Evolutionary conservation across 2,329 filamentous ascomycete genomes (phyloP).

Genomic region (Podosphaera leucotricha): DNA sequence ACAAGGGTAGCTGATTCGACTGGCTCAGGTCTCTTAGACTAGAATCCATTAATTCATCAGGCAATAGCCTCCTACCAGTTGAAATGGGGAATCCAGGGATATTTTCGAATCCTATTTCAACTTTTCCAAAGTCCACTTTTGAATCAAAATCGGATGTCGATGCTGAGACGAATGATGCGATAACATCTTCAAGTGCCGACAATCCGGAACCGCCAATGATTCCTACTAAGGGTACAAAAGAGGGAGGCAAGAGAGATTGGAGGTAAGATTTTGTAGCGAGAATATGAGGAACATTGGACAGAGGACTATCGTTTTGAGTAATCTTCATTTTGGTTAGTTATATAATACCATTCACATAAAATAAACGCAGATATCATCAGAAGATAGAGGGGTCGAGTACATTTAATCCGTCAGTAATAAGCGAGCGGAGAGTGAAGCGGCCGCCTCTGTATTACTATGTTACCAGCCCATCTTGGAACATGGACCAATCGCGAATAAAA

Average conservation of each 20-base stretch:
- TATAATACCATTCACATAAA: too few relatives aligned
- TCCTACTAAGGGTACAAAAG: constrained; percentile 3
- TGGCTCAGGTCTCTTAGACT: not conserved
- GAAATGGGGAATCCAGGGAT: constrained; percentile 7
- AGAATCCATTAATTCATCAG: not conserved
- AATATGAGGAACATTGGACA: not conserved
- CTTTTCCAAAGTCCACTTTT: not conserved
- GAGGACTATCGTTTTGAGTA: not conserved
- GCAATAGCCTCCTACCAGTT: constrained; percentile 3
- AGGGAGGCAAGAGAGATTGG: constrained; percentile 1
- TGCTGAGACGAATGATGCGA: constrained; percentile 1
- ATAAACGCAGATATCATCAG: too few relatives aligned
- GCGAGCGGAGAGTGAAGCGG: not conserved
- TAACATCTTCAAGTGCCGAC: constrained; percentile 3
- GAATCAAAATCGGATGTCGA: too few relatives aligned
- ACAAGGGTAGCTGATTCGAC: not conserved
- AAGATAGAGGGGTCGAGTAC: too few relatives aligned
- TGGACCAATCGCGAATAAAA: too few relatives aligned
- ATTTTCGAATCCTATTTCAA: constrained; percentile 4
- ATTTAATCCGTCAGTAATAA: not conserved
- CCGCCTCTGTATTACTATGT: not conserved
- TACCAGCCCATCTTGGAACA: not conserved
- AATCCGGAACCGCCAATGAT: constrained; percentile 8
- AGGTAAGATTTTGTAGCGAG: not conserved
- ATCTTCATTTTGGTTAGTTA: not conserved